Percentiles rank a stretch among this genome's conserved stretches.
These are phyloP conservation scores for Fulvia fulva DNA, from an alignment of 2,329 filamentous ascomycete genomes.

Conservation along the genomic window DNA sequence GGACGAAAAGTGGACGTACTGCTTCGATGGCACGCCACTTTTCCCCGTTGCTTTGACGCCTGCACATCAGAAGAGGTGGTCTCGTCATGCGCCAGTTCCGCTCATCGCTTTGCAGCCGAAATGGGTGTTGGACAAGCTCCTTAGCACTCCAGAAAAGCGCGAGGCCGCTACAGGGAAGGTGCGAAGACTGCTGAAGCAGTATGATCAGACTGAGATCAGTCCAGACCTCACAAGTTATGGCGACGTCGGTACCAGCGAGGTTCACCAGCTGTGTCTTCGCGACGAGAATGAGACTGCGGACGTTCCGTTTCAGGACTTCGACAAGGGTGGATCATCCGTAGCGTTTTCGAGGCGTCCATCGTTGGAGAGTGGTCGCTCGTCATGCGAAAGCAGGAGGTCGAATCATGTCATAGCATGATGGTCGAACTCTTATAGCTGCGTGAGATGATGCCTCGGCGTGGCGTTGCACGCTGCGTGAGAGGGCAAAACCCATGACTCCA, in stretches of 20 bases:
- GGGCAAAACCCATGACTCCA: no score
- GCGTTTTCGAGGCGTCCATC: constrained; percentile 9
- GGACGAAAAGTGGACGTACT: constrained; percentile 18
- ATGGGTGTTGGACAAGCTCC: constrained; percentile 20
- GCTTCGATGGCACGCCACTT: constrained; percentile 18
- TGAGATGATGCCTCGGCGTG: no score
- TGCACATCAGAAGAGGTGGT: constrained; percentile 20
- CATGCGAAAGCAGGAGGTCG: background rate
- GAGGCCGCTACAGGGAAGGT: constrained; percentile 18
- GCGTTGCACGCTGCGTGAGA: no score
- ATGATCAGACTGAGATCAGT: constrained; percentile 19
- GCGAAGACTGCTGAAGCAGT: constrained; percentile 18
- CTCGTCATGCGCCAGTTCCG: constrained; percentile 18
- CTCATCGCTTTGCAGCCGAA: constrained; percentile 20
- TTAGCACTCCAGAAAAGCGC: constrained; percentile 19
- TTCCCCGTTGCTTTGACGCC: constrained; percentile 21
- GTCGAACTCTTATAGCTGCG: no score
- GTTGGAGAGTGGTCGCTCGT: constrained; percentile 3
- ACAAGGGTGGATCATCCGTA: constrained; percentile 13
- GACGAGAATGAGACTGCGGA: constrained; percentile 19
- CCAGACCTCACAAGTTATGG: constrained; percentile 19
- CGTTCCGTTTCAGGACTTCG: constrained; percentile 19
- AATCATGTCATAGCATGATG: background rate
- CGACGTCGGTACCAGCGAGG: constrained; percentile 15
- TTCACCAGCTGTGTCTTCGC: constrained; percentile 18